A percentile compares a stretch with the other conserved stretches of the same genome.
Conservation (phyloP, 768 basidiomycete genomes). For the Termitomyces bulborhizus region DNA sequence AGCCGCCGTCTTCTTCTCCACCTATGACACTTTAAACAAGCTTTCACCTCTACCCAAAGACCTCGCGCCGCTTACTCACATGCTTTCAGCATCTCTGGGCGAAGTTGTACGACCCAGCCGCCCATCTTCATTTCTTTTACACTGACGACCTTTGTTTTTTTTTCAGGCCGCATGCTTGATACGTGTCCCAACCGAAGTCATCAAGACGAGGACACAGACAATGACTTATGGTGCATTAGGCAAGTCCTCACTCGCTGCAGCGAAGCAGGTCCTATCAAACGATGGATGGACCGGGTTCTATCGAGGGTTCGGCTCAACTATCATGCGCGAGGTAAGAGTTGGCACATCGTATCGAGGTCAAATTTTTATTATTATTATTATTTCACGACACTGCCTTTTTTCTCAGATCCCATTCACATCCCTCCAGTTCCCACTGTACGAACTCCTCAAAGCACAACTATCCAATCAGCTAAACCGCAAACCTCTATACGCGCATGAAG, state of each 20-base stretch:
- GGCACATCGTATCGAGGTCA: no score
- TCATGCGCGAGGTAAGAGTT: slow-evolving; percentile 38
- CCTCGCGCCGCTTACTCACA: slow-evolving; percentile 54
- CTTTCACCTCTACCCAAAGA: slow-evolving; percentile 54
- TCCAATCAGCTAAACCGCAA: slow-evolving; percentile 49
- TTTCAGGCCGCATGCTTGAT: slow-evolving; percentile 80
- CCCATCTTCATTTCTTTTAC: no score
- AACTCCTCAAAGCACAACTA: slow-evolving; percentile 69
- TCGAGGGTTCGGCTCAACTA: slow-evolving; percentile 77
- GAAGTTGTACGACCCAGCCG: slow-evolving; percentile 42
- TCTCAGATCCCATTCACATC: slow-evolving; percentile 94
- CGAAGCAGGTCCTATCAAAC: slow-evolving; percentile 45
- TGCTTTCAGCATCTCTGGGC: slow-evolving; percentile 52
- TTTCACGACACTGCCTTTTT: no score
- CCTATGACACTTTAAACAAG: slow-evolving; percentile 85
- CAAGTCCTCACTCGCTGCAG: slow-evolving; percentile 54
- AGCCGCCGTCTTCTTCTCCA: slow-evolving; percentile 96
- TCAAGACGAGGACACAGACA: slow-evolving; percentile 91
- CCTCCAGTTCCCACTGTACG: slow-evolving; percentile 94
- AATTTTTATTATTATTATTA: no score
- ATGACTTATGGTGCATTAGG: slow-evolving; percentile 59
- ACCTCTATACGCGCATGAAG: slow-evolving; percentile 62
- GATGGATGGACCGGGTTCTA: slow-evolving; percentile 81
- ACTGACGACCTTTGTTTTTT: no score
- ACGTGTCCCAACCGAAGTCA: slow-evolving; percentile 93